Evolutionary conservation across 2,329 filamentous ascomycete species (phyloP), one percentile per base, ranked within the genome.

Genomic region (Talaromyces sp.): DNA sequence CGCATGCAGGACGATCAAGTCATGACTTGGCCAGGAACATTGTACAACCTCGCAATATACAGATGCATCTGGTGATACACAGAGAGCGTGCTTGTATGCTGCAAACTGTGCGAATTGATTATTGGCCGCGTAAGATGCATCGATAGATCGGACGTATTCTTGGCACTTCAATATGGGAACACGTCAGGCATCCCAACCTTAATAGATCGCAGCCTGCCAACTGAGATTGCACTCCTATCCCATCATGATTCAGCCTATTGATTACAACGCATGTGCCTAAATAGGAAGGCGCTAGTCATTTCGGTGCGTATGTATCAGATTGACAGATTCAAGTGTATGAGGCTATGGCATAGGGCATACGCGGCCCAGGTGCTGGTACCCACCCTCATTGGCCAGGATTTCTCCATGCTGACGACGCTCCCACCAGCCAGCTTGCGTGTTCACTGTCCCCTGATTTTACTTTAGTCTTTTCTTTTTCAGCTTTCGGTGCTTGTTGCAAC

Each of bases 391-490:
- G 62, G 62, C 40, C 35, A 28, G 31, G 39, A 11, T 5, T 28
- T 40, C 48, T 48, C 39, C 40, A 40, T 55, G 62, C 62, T 63
- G 62, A 63, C 62, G 62, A 63, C 62, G 62, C 62, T 63, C 39
- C 33, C 23, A 37, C 40, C 52, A 57, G 40, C 60, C 40, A 44
- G 62, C 48, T 63, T 63, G 62, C 62, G 62, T 63, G 62, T 63
- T 39, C 50, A 12, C 16, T 12, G 33, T 56, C 54, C 16, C 18
- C 18, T 37, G n/a, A 56, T 16, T 56, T 23, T 23, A 4, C 35
- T 16, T 23, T 21, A 39, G 12, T 14, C 3, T 28, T 18, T 21
- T 18, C 28, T 25, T 50, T 44, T 23, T 12, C 16, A 6, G n/a
- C n/a, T 60, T 31, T 42, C 9, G 18, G 11, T 21, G 12, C 4